Evolutionary conservation across 805 yeast genomes (phyloP).

Genomic region (Debaryomyces maramus): DNA sequence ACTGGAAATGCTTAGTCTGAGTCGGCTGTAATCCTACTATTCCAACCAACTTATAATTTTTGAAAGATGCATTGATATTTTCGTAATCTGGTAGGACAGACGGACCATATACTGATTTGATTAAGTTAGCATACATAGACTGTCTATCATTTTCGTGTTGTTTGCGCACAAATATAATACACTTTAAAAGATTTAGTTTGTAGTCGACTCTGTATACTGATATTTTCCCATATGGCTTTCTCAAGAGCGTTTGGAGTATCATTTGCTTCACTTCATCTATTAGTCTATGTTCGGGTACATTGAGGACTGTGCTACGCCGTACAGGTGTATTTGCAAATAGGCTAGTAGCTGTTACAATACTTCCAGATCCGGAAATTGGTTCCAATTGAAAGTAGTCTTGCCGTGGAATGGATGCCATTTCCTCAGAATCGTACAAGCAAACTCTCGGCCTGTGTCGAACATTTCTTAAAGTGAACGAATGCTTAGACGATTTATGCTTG

Average conservation of each 20-base stretch:
- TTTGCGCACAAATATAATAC: background rate
- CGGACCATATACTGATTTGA: conserved; percentile 30
- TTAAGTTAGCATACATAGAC: conserved; percentile 2
- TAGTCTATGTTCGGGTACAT: conserved; percentile 18
- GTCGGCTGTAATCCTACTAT: conserved; percentile 38
- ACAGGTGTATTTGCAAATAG: conserved; percentile 48
- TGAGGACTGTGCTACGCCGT: conserved; percentile 28
- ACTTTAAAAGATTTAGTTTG: no score
- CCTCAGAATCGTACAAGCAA: background rate
- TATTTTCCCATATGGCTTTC: conserved; percentile 15
- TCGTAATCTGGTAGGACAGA: conserved; percentile 21
- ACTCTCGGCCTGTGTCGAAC: background rate
- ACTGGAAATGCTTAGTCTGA: conserved; percentile 42
- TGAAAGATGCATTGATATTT: conserved; percentile 22
- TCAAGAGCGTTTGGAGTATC: conserved; percentile 28
- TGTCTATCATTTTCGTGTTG: background rate
- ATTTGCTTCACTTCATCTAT: conserved; percentile 27
- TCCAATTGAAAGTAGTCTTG: conserved; percentile 6
- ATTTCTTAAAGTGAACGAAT: conserved; percentile 2
- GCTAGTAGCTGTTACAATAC: conserved; percentile 35
- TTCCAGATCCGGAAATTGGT: conserved; percentile 28
- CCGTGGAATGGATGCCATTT: background rate
- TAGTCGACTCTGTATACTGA: background rate
- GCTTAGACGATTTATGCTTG: conserved; percentile 18
- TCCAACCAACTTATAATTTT: conserved; percentile 32